Evolutionary conservation across 2,329 filamentous ascomycete species (phyloP).

Genomic region (Penicillium capsulatum): DNA sequence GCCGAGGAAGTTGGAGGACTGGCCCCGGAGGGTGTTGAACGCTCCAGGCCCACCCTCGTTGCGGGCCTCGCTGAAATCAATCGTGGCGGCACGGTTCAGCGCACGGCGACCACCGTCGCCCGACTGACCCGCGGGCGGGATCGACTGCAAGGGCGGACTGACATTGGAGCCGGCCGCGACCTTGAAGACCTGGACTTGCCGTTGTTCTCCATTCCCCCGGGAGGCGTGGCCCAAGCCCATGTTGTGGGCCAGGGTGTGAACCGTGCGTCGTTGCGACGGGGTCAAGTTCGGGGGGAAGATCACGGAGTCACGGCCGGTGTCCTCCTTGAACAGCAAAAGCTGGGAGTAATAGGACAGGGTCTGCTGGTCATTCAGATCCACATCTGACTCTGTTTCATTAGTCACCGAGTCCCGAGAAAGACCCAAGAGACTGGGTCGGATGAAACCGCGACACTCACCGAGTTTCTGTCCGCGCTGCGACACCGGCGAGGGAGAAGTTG

Average conservation of each 20-base stretch:
- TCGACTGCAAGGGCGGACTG: constrained; percentile 60
- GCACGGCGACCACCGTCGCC: constrained; percentile 72
- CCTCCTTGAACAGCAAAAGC: constrained; percentile 81
- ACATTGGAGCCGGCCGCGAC: constrained; percentile 51
- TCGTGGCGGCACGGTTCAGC: constrained; percentile 90
- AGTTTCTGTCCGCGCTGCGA: constrained; percentile 48
- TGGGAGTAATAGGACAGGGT: constrained; percentile 88
- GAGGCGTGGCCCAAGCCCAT: constrained; percentile 90
- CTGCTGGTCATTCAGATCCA: constrained; percentile 87
- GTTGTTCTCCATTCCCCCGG: constrained; percentile 78
- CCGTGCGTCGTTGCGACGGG: constrained; percentile 79
- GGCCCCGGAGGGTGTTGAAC: constrained; percentile 68
- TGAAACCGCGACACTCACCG: constrained; percentile 22
- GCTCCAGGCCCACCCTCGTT: constrained; percentile 63
- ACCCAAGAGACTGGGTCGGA: no score
- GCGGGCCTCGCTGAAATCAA: constrained; percentile 83
- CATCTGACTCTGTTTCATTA: constrained; percentile 47
- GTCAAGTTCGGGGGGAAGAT: constrained; percentile 78
- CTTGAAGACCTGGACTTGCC: constrained; percentile 83
- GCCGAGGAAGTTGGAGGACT: constrained; percentile 77
- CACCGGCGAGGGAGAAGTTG: constrained; percentile 64
- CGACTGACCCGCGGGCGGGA: constrained; percentile 60
- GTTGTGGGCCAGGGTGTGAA: constrained; percentile 92
- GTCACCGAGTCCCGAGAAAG: constrained; percentile 6
- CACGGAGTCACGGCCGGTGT: constrained; percentile 69